Evolutionary conservation across 108 stramenopile genomes (phyloP).

Genomic region (Conticribra weissflogii): DNA sequence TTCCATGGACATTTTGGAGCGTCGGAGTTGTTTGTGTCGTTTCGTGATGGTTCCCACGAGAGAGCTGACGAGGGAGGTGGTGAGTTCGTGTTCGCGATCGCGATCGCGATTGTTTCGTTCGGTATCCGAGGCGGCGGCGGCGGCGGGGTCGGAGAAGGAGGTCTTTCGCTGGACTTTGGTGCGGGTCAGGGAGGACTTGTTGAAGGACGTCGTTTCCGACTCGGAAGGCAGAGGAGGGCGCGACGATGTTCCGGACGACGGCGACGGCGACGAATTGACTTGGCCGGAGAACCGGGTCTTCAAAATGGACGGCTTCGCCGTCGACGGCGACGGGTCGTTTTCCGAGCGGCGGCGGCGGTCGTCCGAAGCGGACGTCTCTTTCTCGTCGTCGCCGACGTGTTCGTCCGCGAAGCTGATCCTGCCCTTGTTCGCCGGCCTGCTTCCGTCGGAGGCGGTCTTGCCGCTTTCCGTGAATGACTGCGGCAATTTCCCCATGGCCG

Average conservation of each 20-base stretch:
- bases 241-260: background rate
- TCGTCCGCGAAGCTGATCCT: background rate
- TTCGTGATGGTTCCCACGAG: background rate
- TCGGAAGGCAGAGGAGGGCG: background rate
- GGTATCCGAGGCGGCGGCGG: too few species aligned
- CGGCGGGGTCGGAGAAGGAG: too few species aligned
- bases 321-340: background rate
- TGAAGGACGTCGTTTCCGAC: background rate
- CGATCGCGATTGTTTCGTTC: too few species aligned
- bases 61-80: background rate
- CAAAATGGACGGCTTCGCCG: background rate
- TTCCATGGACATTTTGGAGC: conserved; percentile 1
- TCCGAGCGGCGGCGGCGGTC: background rate
- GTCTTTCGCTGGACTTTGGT: background rate
- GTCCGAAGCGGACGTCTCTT: background rate
- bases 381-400: background rate
- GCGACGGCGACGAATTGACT: background rate
- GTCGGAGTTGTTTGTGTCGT: background rate
- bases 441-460: background rate
- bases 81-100: too few species aligned
- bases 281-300: background rate
- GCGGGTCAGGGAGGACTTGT: background rate
- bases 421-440: background rate
- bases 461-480: background rate
- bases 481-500: background rate